Evolutionary conservation across 129 eudicot species (phyloP).

Genomic region (Flaveria linearis): DNA sequence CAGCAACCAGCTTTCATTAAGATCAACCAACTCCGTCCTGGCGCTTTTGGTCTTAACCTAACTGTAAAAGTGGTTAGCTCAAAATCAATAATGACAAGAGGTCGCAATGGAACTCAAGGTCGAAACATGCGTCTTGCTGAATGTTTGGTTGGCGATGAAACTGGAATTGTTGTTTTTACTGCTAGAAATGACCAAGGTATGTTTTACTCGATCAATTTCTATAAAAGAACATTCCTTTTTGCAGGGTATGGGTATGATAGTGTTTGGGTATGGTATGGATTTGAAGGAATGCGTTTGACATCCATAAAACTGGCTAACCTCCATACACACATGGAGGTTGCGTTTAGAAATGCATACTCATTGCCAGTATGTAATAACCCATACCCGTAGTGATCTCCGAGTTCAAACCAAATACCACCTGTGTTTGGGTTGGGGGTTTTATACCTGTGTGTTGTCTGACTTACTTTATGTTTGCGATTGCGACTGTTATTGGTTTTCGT

Average conservation of each 20-base stretch:
- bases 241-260: background rate
- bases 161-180: conserved; percentile 72
- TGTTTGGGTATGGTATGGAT: background rate
- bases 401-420: background rate
- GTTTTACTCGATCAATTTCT: conserved; percentile 8
- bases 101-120: conserved; percentile 54
- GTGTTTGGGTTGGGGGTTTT: background rate
- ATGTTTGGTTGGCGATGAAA: conserved; percentile 73
- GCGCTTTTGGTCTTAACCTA: conserved; percentile 54
- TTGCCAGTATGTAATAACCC: background rate
- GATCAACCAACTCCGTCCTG: conserved; percentile 63
- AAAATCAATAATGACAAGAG: conserved; percentile 53
- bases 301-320: background rate
- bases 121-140: conserved; percentile 72
- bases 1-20: conserved; percentile 58
- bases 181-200: conserved; percentile 80
- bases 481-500: too few species aligned
- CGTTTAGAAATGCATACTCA: background rate
- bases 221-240: background rate
- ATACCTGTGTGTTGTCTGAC: too few species aligned
- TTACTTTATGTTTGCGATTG: too few species aligned
- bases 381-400: background rate
- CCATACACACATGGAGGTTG: background rate
- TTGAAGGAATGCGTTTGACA: background rate
- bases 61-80: conserved; percentile 65